Evolutionary conservation across 768 basidiomycete species (phyloP), one percentile per base, ranked within the genome.

Genomic region (Pholiota microspora): DNA sequence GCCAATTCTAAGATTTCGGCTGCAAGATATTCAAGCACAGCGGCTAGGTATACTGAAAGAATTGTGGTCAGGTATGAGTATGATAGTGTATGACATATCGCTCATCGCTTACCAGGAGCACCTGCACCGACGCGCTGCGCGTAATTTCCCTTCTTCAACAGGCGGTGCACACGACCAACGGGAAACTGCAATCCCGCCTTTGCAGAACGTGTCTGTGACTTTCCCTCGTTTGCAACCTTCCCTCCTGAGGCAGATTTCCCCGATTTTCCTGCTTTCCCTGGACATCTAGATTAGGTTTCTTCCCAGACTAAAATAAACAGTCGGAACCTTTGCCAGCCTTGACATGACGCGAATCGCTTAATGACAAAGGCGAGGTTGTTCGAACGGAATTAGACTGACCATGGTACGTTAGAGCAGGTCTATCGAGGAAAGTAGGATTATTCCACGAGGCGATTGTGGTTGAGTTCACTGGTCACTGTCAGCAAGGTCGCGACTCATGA

Each of bases 1-100:
- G 94, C 93, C 40, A 96, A 77, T 75, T 96, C 94, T 63, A 96
- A 83, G 69, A 96, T 94, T 70, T 96, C 94, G 44, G 94, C 94
- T 35, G 92, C 85, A 57, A 95, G 82, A 73, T 96, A 93, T 68
- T 94, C 94, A 55, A 95, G 86, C 54, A 94, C 93, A 44, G 92
- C 92, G 49, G 92, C 93, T 60, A 94, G 86, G 73, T 95, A 95
- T 45, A 95, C 91, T 89, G 63, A 7, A 55, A 40, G 55, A 31
- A 0, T 27, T 25, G 8, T 23, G 42, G 29, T 31, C 10, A n/a
- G 54, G 25, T 31, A 49, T 28, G 13, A 16, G n/a, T 35, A 1
- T n/a, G 4, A 35, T 12, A 12, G 29, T 12, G 6, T 31, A 24
- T 8, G 44, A 29, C 31, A 34, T 7, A 27, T 12, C n/a, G 12